Evolutionary conservation across 352 stramenopile genomes (phyloP), one percentile per base, ranked within the genome.

Genomic region (Globisporangium carolinianum): DNA sequence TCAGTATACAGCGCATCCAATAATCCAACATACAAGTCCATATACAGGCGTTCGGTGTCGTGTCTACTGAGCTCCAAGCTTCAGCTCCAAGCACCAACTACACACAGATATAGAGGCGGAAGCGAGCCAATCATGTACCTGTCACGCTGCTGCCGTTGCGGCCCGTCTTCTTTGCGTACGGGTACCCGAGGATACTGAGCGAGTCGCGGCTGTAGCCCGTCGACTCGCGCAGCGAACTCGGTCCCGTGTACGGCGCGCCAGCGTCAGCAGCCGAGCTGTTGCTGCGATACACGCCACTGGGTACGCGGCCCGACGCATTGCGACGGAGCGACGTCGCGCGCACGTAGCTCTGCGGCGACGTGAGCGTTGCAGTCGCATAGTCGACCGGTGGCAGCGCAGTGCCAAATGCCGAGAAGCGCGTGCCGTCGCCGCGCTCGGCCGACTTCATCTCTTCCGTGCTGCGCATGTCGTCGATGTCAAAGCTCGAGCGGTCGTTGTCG

Each of bases 391-490:
- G 45, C 35, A 72, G 58, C 62, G 51, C 50, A 42, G 11, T 55
- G 35, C 43, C 68, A 58, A 53, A 51, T 59, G 49, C 35, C 51
- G 69, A 75, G 38, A 69, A 67, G 35, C 62, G 68, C 24, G 24
- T 24, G 17, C 8, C 42, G 46, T 61, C 61, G n/a, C 73, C 71
- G 43, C 66, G 73, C 36, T 89, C 77, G 43, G 35, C 42, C 5
- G 54, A 47, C 62, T 75, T 71, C 57, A 74, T 73, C 56, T 75
- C 62, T 39, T 79, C 73, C 1, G 76, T 80, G 63, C 83, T 72
- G 32, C 81, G 81, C 71, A 89, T 84, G 65, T 91, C 78, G 47
- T 91, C 81, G 51, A 94, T 82, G 61, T 94, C 82, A 63, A 92
- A 94, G 64, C 84, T 94, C 8, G 79, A 85, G 47, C 84, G 84